Conservation (phyloP, 2,329 filamentous ascomycete genomes). For the Hymenoscyphus infarciens region DNA sequence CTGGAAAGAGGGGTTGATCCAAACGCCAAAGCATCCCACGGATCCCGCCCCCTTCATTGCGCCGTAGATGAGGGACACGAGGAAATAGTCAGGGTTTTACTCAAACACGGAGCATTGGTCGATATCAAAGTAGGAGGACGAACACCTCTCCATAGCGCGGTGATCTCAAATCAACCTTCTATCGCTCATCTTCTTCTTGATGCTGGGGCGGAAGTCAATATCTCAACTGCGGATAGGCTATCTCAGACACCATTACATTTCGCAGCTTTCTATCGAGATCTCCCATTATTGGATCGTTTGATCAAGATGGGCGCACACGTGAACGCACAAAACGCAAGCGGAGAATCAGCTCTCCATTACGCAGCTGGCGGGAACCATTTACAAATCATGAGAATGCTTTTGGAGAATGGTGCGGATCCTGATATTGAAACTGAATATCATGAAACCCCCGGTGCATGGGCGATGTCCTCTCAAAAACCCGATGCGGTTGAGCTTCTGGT, state of each 20-base stretch:
- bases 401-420: conserved; percentile 6
- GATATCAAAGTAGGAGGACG: too few relatives aligned
- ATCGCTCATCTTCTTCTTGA: too few relatives aligned
- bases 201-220: too few relatives aligned
- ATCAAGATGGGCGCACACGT: conserved; percentile 5
- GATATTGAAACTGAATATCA: neutral
- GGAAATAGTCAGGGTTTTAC: too few relatives aligned
- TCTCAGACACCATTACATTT: conserved; percentile 9
- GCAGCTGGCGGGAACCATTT: neutral
- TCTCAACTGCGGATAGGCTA: too few relatives aligned
- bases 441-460: conserved; percentile 3
- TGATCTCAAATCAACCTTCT: too few relatives aligned
- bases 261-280: conserved; percentile 1
- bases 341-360: conserved; percentile 12
- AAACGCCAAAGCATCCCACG: too few relatives aligned
- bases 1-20: too few relatives aligned
- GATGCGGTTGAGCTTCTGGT: neutral
- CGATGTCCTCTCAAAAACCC: neutral
- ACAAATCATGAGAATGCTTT: neutral
- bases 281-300: neutral
- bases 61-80: too few relatives aligned
- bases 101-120: too few relatives aligned
- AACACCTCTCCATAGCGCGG: too few relatives aligned
- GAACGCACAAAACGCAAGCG: conserved; percentile 8
- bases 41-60: too few relatives aligned